Conservation (phyloP, 2,329 filamentous ascomycete genomes). For the Fusarium sp. region DNA sequence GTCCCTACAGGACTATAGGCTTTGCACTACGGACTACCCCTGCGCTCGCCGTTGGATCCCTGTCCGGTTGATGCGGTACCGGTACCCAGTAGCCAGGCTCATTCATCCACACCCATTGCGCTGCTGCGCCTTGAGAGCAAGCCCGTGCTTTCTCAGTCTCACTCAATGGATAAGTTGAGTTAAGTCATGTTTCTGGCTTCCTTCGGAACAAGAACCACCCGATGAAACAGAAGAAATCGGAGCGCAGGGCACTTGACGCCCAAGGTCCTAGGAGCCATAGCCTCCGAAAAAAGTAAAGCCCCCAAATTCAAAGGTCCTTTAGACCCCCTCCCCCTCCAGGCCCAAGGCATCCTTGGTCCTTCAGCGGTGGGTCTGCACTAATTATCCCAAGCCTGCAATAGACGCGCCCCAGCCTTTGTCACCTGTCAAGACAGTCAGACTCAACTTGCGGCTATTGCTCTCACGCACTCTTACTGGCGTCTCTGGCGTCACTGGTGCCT, state of each 20-base stretch:
- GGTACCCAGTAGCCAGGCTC: constrained; percentile 33
- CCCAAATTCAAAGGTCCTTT: constrained; percentile 36
- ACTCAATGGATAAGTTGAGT: constrained; percentile 31
- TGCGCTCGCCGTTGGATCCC: constrained; percentile 15
- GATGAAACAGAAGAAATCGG: constrained; percentile 28
- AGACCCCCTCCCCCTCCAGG: constrained; percentile 21
- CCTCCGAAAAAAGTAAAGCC: constrained; percentile 31
- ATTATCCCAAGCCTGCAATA: constrained; percentile 44
- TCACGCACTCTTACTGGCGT: constrained; percentile 43
- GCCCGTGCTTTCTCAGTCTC: constrained; percentile 28
- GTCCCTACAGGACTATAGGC: constrained; percentile 2
- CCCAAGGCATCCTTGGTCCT: constrained; percentile 44
- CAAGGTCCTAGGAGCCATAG: constrained; percentile 23
- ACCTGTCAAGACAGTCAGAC: constrained; percentile 49
- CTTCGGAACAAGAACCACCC: constrained; percentile 23
- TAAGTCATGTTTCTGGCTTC: constrained; percentile 9
- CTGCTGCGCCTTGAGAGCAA: constrained; percentile 45
- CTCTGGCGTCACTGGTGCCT: constrained; percentile 47
- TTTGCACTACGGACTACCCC: not conserved
- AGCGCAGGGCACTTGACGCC: constrained; percentile 36
- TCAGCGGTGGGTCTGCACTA: constrained; percentile 40
- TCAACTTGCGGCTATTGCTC: constrained; percentile 44
- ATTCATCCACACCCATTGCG: constrained; percentile 37
- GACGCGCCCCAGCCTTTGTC: constrained; percentile 45
- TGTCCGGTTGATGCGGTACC: constrained; percentile 21